Base-by-base conservation (phyloP, 306 rosid species). In the Casuarina equisetifolia region DNA sequence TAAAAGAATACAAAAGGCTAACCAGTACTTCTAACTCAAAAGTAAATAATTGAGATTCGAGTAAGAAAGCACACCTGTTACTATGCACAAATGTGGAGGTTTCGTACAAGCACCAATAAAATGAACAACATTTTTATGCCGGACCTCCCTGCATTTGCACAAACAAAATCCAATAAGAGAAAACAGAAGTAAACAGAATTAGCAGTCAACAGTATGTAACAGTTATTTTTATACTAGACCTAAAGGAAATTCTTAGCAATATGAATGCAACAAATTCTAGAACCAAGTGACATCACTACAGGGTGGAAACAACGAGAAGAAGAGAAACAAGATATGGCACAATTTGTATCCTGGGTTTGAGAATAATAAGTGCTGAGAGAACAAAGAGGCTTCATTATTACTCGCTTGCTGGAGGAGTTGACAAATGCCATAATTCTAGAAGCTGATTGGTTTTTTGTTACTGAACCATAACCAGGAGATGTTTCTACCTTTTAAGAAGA, bases 21-120 rank as follows among this genome's bases (percentile, higher is more conserved):
- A 72, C 25, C 53, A 44, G 63, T 72, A 75, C 64, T 50, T 9
- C 67, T 49, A 50, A 15, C 59, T 40, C 59, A 64, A 73, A 82
- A 32, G 59, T 71, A 62, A 36, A 73, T 48, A 59, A 62, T 50
- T 15, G 80, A 75, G 50, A 40, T 66, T 6, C 48, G 17, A 78
- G 51, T 9, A 51, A 57, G 64, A 81, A 75, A 64, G 70, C 49
- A 36, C 85, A 92, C 99, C 99, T 84, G 99, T 96, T 74, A 96
- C 88, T 79, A 96, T 92, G 89, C 93, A 91, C 87, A 96, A 83
- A 86, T 92, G 86, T 25, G 98, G 97, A 83, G 90, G 83, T 79
- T 85, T 90, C 40, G 99, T 89, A 86, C 97, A 90, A 15, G 99
- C 98, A 52, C 99, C 98, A 53, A 96, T 91, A 82, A 96, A 96